These are phyloP conservation scores for Saccharomyces hybrid DNA, from an alignment of 1,139 yeast genomes.

Conservation along the genomic window DNA sequence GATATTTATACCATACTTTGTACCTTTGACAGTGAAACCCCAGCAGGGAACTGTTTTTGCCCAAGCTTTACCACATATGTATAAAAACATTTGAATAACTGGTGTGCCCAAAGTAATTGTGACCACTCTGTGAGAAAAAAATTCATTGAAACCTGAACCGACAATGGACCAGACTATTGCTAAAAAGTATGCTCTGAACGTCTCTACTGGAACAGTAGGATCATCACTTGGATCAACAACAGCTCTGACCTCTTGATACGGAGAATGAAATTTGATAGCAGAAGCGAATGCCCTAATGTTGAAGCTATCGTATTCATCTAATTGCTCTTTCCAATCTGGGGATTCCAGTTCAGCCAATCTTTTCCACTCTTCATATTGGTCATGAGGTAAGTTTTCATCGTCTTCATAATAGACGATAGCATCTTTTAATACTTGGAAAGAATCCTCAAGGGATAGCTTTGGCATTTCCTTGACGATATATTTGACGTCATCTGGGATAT, in stretches of 20 bases:
- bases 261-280: conserved; percentile 46
- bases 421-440: conserved; percentile 38
- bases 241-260: conserved; percentile 59
- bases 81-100: conserved; percentile 50
- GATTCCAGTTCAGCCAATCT: conserved; percentile 18
- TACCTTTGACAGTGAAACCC: conserved; percentile 38
- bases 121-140: conserved; percentile 52
- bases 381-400: conserved; percentile 45
- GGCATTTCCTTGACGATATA: conserved; percentile 39
- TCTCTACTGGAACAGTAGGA: conserved; percentile 43
- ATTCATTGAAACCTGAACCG: conserved; percentile 51
- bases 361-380: conserved; percentile 32
- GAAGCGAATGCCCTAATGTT: conserved; percentile 39
- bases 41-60: conserved; percentile 41
- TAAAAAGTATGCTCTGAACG: conserved; percentile 48
- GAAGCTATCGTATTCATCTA: conserved; percentile 24
- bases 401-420: conserved; percentile 37
- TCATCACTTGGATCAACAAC: conserved; percentile 49
- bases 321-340: conserved; percentile 4
- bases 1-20: conserved; percentile 37
- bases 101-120: conserved; percentile 39
- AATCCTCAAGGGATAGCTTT: conserved; percentile 35
- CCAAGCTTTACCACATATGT: conserved; percentile 46
- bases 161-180: conserved; percentile 50
- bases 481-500: conserved; percentile 23